Base-by-base conservation (phyloP, 2,329 filamentous ascomycete genomes). In the Claviceps africana region DNA sequence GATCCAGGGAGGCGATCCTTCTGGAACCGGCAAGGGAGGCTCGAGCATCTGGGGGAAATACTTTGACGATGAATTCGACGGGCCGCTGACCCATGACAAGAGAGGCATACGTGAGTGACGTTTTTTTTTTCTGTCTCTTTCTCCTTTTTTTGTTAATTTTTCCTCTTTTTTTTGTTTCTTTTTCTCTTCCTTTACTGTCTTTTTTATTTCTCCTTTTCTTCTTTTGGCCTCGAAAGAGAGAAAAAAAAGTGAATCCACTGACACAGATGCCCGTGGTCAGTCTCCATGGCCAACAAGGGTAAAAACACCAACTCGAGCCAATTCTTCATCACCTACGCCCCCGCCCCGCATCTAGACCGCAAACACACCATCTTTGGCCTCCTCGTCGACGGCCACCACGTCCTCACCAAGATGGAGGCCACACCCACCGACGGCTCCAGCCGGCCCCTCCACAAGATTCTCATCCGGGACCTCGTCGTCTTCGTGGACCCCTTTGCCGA, bases 291-390 rank as follows among this genome's bases (percentile, higher is more conserved):
- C 42, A 98, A 98, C 69, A 98, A 98, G 65, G 93, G 93, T 54
- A 96, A 96, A 64, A 91, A 96, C 64, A 97, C 91, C 22, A 98
- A 98, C 69, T 93, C 87, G 9, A 88, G 82, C 59, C 93, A 98
- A 67, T 98, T 83, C 65, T 98, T 97, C 73, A 86, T 98, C 63
- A 87, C 85, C 0, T 98, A 98, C 67, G 83, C 88, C 49, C 75
- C 86, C 1, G 81, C 84, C 0, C 83, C 85, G 56, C 93, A 98
- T 69, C 77, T 98, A 1, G 88, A 98, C 67, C 79, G 84, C 54
- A 98, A 98, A 64, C 93, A 98, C 68, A 97, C 93, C n/a, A 86
- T 98, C 42, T 98, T 98, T 62, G 93, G 85, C 2, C 81, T 82
- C 39, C 81, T 97, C 0, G 85, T 94, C 1, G 87, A 85, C 30